phyloP scores from a whole-genome alignment of 139 green algal genomes.

The Choricystis sp. region DNA sequence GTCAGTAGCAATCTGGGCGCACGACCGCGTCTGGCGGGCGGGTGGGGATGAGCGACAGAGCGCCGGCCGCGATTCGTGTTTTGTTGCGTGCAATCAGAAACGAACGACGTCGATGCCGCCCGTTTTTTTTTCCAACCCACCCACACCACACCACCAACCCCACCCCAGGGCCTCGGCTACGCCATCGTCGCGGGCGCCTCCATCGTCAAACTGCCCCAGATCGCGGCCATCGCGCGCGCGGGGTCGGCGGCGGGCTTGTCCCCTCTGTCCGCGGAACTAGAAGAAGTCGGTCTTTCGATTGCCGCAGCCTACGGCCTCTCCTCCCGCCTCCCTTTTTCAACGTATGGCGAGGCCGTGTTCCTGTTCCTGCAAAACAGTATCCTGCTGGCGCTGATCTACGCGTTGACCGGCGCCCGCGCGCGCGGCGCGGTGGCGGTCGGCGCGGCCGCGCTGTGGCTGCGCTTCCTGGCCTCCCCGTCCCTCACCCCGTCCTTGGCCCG shows the following conservation, averaged over 20 bases:
- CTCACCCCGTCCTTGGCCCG: background rate
- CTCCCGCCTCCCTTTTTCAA: constrained; percentile 35
- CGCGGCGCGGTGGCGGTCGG: background rate
- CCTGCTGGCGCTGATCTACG: constrained; percentile 43
- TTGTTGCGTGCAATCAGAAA: too few species aligned
- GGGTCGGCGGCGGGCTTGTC: constrained; percentile 33
- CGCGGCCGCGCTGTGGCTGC: too few species aligned
- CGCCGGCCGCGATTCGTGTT: too few species aligned
- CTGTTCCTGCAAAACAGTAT: constrained; percentile 29
- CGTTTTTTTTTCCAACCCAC: too few species aligned
- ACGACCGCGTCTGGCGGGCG: too few species aligned
- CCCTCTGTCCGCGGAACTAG: constrained; percentile 37
- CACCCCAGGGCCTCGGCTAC: constrained; percentile 41
- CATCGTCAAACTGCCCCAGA: constrained; percentile 52
- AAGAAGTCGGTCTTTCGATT: constrained; percentile 33
- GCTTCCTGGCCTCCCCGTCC: background rate
- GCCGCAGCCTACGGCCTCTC: constrained; percentile 32
- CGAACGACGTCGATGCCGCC: too few species aligned
- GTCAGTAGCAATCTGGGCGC: too few species aligned
- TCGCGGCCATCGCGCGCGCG: constrained; percentile 16
- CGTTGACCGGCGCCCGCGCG: constrained; percentile 9
- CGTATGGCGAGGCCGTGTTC: constrained; percentile 40
- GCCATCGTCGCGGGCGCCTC: constrained; percentile 31
- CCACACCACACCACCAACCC: too few species aligned
- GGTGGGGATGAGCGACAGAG: too few species aligned